Evolutionary conservation across 129 eudicot species (phyloP).

Genomic region (Saussurea involucrata): DNA sequence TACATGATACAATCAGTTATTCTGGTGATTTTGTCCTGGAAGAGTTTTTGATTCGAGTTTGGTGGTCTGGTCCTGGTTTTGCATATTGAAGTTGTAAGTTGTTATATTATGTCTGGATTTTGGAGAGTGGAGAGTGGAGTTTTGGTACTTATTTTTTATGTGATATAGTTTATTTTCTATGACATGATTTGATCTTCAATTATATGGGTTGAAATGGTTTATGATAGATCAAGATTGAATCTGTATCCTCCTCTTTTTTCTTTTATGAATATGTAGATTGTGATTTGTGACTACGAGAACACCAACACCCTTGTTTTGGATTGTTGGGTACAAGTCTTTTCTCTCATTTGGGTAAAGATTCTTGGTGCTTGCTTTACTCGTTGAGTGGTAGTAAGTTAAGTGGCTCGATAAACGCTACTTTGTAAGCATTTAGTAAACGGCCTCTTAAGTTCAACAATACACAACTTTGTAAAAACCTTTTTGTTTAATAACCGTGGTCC

Average conservation of each 20-base stretch:
- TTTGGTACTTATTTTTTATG: not conserved
- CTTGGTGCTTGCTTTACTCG: too few relatives aligned
- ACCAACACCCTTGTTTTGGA: too few relatives aligned
- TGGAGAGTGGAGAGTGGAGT: conserved; percentile 25
- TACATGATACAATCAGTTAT: conserved; percentile 22
- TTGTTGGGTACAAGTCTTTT: too few relatives aligned
- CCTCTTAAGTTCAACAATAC: too few relatives aligned
- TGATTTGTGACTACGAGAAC: not conserved
- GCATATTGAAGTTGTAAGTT: conserved; percentile 13
- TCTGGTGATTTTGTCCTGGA: conserved; percentile 10
- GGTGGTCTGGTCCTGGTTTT: conserved; percentile 19
- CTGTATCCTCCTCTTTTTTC: not conserved
- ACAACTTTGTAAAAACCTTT: too few relatives aligned
- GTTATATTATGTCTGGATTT: conserved; percentile 2
- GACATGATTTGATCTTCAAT: not conserved
- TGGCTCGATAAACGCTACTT: too few relatives aligned
- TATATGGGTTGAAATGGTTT: not conserved
- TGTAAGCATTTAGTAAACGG: too few relatives aligned
- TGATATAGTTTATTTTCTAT: not conserved
- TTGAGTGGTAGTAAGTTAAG: too few relatives aligned
- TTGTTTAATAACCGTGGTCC: not conserved
- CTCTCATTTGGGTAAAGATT: too few relatives aligned
- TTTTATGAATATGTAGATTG: not conserved
- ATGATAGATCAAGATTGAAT: not conserved
- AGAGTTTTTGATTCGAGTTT: conserved; percentile 13